phyloP scores from a whole-genome alignment of 2,329 filamentous ascomycete genomes.

The Talaromyces sp. region DNA sequence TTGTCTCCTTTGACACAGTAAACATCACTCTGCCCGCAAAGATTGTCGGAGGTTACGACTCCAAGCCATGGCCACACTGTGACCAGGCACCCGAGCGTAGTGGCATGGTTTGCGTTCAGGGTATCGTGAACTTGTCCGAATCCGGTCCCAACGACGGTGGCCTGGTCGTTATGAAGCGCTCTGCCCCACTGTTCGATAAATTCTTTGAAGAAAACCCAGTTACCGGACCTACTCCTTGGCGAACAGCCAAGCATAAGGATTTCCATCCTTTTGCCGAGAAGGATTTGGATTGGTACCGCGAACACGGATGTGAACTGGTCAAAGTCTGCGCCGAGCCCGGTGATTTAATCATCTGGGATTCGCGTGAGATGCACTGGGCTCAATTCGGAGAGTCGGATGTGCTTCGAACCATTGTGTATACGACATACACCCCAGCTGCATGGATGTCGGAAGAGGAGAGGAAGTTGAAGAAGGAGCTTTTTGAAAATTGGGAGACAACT shows the following conservation, averaged over 20 bases:
- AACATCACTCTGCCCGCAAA: slow-evolving; percentile 42
- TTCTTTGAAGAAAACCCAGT: not conserved
- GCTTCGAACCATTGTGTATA: slow-evolving; percentile 21
- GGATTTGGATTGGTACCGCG: slow-evolving; percentile 14
- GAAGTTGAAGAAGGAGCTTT: slow-evolving; percentile 17
- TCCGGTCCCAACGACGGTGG: slow-evolving; percentile 10
- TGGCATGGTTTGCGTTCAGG: slow-evolving; percentile 19
- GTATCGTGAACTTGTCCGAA: slow-evolving; percentile 19
- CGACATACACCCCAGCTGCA: slow-evolving; percentile 17
- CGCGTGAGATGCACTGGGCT: slow-evolving; percentile 20
- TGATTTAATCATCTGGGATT: slow-evolving; percentile 24
- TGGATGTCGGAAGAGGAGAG: not conserved
- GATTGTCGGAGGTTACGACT: slow-evolving; percentile 22
- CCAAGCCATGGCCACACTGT: slow-evolving; percentile 8
- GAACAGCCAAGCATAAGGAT: not conserved
- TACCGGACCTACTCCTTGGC: not conserved
- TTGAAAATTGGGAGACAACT: slow-evolving; percentile 17
- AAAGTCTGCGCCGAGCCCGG: slow-evolving; percentile 22
- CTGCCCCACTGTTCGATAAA: not conserved
- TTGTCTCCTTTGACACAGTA: slow-evolving; percentile 29
- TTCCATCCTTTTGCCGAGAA: not conserved
- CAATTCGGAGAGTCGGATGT: slow-evolving; percentile 17
- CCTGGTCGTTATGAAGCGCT: not conserved
- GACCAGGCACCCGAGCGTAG: slow-evolving; percentile 3
- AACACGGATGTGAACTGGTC: slow-evolving; percentile 20